These are phyloP conservation scores for Neurospora sp. DNA, from an alignment of 2,329 filamentous ascomycete genomes.

Conservation along the genomic window DNA sequence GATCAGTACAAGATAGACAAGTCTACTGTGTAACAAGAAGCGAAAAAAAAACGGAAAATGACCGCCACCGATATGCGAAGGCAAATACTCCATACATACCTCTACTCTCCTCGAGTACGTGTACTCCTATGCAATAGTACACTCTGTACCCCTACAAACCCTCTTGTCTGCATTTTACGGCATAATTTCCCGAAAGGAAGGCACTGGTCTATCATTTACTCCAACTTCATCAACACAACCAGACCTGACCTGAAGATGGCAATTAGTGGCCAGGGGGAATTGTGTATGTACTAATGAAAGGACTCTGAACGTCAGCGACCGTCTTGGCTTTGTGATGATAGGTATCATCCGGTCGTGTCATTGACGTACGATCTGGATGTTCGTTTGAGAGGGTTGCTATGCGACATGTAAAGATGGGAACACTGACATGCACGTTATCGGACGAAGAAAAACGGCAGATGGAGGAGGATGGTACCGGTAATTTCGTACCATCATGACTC, in stretches of 20 bases:
- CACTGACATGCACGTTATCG: background rate
- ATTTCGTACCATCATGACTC: background rate
- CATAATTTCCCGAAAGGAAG: background rate
- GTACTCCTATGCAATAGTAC: background rate
- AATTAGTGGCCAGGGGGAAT: background rate
- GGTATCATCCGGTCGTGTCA: background rate
- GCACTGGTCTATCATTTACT: background rate
- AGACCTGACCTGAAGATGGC: background rate
- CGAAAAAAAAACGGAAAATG: background rate
- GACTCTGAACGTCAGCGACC: background rate
- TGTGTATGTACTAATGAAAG: background rate
- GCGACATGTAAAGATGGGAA: background rate
- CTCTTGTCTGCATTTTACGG: background rate
- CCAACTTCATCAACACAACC: background rate
- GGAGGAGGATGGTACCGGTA: background rate
- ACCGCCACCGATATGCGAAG: background rate
- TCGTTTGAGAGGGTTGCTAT: background rate
- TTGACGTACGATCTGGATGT: background rate
- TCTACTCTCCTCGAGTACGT: background rate
- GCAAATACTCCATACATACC: background rate
- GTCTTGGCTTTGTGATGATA: background rate
- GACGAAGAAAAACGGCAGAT: background rate
- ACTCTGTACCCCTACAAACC: background rate
- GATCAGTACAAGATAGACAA: background rate
- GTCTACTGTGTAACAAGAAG: background rate